Conservation (phyloP, 495 filamentous ascomycete species). For the Penicillium paxilli region DNA sequence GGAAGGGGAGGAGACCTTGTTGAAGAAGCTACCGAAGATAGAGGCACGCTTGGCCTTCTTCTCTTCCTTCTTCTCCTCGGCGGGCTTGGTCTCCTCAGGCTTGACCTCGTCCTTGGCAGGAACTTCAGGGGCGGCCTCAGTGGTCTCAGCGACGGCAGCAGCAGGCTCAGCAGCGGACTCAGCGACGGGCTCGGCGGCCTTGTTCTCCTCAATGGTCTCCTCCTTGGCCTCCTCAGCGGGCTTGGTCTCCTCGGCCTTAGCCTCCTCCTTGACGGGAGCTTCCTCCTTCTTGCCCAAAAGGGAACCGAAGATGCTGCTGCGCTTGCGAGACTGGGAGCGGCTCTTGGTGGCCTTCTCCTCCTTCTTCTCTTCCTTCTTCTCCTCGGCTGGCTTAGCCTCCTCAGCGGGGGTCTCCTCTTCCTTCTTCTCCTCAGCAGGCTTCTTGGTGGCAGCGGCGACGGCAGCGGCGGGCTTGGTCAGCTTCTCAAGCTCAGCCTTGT, state of each 20-base stretch:
- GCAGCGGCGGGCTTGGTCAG: constrained; percentile 53
- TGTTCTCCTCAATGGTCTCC: constrained; percentile 38
- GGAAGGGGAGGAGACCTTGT: constrained; percentile 53
- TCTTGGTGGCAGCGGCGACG: constrained; percentile 37
- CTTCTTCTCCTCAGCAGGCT: constrained; percentile 49
- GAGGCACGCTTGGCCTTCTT: constrained; percentile 52
- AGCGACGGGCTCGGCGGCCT: constrained; percentile 31
- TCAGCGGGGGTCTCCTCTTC: constrained; percentile 43
- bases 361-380: constrained; percentile 47
- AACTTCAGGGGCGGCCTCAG: constrained; percentile 33
- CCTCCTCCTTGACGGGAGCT: constrained; percentile 41
- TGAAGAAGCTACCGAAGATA: constrained; percentile 55
- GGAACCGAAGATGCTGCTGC: constrained; percentile 75
- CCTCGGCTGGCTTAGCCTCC: constrained; percentile 38
- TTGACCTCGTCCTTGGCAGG: constrained; percentile 44
- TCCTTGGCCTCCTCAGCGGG: constrained; percentile 41
- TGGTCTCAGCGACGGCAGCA: constrained; percentile 18
- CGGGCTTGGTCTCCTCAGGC: constrained; percentile 45
- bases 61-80: constrained; percentile 35
- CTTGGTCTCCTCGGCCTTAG: constrained; percentile 50
- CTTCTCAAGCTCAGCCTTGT: constrained; percentile 75
- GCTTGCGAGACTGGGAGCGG: constrained; percentile 87
- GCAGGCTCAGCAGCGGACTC: constrained; percentile 29
- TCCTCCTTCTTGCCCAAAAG: constrained; percentile 77
- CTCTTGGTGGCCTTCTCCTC: constrained; percentile 53